Conservation (phyloP, 768 basidiomycete genomes). For the Tricholoma hemisulphureum region DNA sequence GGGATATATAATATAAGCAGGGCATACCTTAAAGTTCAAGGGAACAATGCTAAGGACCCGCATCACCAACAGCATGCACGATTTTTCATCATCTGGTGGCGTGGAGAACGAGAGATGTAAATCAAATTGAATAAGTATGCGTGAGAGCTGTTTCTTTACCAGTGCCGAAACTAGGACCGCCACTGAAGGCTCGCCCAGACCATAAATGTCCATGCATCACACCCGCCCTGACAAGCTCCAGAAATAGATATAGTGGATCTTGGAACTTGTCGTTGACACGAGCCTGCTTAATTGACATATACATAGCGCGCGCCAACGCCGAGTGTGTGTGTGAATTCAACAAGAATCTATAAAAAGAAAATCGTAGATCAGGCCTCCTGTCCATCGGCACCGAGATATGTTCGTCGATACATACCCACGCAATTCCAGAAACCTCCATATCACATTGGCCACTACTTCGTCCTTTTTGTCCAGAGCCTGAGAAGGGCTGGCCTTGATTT, state of each 20-base stretch:
- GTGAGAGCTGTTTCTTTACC: conserved; percentile 48
- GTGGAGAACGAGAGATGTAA: conserved; percentile 22
- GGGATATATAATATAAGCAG: conserved; percentile 11
- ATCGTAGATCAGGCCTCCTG: conserved; percentile 9
- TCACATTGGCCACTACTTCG: conserved; percentile 95
- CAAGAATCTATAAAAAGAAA: conserved; percentile 63
- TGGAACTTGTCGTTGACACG: conserved; percentile 98
- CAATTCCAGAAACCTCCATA: conserved; percentile 97
- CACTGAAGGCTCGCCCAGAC: conserved; percentile 85
- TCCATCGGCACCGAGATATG: conserved; percentile 2
- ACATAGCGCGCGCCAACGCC: conserved; percentile 87
- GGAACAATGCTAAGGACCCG: conserved; percentile 94
- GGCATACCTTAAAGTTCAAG: conserved; percentile 83
- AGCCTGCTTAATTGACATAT: conserved; percentile 71
- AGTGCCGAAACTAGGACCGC: conserved; percentile 92
- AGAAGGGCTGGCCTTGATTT: conserved; percentile 51
- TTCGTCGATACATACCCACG: conserved; percentile 66
- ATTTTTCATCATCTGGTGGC: conserved; percentile 83
- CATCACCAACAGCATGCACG: conserved; percentile 95
- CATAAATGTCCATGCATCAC: conserved; percentile 94
- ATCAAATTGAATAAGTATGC: conserved; percentile 19
- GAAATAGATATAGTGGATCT: conserved; percentile 89
- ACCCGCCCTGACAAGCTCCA: conserved; percentile 94
- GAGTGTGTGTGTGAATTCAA: conserved; percentile 87
- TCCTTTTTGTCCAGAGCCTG: conserved; percentile 91